Evolutionary conservation across 371 early-diverging fungal species (phyloP), one percentile per base, ranked within the genome.

Genomic region (Haplosporangium sp.): DNA sequence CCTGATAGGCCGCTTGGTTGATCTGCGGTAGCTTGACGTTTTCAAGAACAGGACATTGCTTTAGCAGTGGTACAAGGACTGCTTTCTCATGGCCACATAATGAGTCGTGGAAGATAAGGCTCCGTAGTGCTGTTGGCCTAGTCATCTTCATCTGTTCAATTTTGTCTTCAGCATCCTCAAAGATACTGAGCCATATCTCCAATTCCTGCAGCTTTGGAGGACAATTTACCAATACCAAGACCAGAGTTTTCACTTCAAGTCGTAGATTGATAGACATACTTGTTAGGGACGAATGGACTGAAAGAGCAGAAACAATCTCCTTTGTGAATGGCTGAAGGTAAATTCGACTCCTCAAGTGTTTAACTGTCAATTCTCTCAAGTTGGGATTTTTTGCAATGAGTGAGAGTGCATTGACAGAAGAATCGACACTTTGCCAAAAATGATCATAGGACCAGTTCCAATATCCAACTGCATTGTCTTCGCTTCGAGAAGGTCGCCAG

Each of bases 21-120:
- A 57, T 8, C 15, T 17, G 45, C 10, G 53, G 53, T 2, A 57
- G 15, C 11, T 65, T 27, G 37, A 65, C 13, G 5, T 52, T 8
- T 34, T 65, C 57, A 13, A 65, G 57, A 4, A 35, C n/a, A 5
- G 66, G 66, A n/a, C 66, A 57, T 27, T 65, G 44, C 7, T 45
- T 44, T 8, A 65, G 19, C 3, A 65, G 47, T 4, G 66, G 44
- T 4, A 45, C 9, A 35, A 65, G 19, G 13, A 65, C 4, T 13
- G 37, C 27, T 34, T 40, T 17, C 15, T 56, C 58, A 35, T 15
- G 42, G 6, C 19, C 15, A 9, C 56, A 27, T 13, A 65, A 34
- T 4, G 58, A 19, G 27, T 27, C 58, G 4, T 39, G 56, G 11
- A 52, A 20, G 38, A 56, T 39, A 5, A 65, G 39, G 4, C 66